Base-by-base conservation (phyloP, 768 basidiomycete species). In the Naganishia vaughanmartiniae region DNA sequence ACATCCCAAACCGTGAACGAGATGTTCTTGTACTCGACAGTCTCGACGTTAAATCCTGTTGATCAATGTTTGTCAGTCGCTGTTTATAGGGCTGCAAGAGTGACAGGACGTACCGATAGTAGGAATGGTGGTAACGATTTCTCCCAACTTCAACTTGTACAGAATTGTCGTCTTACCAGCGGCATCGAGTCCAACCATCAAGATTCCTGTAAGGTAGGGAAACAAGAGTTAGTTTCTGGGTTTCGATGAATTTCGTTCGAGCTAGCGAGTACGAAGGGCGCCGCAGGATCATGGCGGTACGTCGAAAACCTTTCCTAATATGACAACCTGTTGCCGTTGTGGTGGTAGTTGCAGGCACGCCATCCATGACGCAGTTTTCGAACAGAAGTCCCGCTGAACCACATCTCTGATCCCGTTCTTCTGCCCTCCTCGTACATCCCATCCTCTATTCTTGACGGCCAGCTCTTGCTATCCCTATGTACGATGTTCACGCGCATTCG, bases 1-100 rank as follows among this genome's bases (percentile, higher is more conserved):
- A 99, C 96, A 84, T 99, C 96, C 96, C 96, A 98, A 55, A 98
- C 96, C 28, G 95, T 99, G 88, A 99, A 99, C 30, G 93, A 96
- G 75, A 98, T 97, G 86, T 98, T 99, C 87, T 97, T 98, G 85
- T 99, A 98, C 83, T 98, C 95, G 76, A 99, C 96, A 72, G 96
- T 98, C 87, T 99, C 96, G 77, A 99, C 96, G 82, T 99, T 99
- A 87, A 99, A 99, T 71, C 96, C 96, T 97, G 75, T 10, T 26
- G 46, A 36, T 46, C 72, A 66, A 6, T 33, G 48, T 24, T 51
- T 14, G 33, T 72, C 31, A 70, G 67, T 72, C 74, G 54, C 60
- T 58, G 51, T 63, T 6, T 12, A 12, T 30, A 19, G 39, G 10
- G 24, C 21, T 34, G 42, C 21, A 14, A 33, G 33, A 63, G 53